Conservation (phyloP, 352 stramenopile genomes). For the Pythium sp. region DNA sequence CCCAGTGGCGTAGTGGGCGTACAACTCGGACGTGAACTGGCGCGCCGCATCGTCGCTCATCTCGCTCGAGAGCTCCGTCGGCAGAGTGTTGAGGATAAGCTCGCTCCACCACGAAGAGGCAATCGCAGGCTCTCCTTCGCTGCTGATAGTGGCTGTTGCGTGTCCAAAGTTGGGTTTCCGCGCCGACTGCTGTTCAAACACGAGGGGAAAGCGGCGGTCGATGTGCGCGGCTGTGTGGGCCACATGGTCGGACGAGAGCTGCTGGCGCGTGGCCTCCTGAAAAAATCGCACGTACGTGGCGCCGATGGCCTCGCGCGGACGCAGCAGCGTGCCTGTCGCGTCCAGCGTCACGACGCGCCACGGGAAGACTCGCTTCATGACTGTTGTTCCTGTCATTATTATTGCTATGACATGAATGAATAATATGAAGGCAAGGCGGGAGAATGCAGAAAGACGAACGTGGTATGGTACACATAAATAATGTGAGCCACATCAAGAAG, state of each 20-base stretch:
- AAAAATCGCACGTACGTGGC: conserved; percentile 53
- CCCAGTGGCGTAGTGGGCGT: conserved; percentile 44
- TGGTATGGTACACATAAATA: too few species aligned
- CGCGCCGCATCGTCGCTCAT: conserved; percentile 18
- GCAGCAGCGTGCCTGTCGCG: conserved; percentile 70
- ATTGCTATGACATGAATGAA: too few species aligned
- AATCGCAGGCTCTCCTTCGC: conserved; percentile 7
- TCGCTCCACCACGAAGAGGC: conserved; percentile 56
- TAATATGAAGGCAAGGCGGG: not conserved
- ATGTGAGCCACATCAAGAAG: too few species aligned
- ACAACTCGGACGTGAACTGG: conserved; percentile 44
- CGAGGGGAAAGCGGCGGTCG: conserved; percentile 32
- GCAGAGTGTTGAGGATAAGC: conserved; percentile 50
- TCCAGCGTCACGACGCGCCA: conserved; percentile 62
- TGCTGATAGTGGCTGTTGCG: not conserved
- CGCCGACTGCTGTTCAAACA: conserved; percentile 32
- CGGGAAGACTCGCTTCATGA: not conserved
- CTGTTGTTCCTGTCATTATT: conserved; percentile 2
- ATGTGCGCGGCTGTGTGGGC: conserved; percentile 22
- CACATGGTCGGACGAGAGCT: conserved; percentile 26
- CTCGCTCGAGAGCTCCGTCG: conserved; percentile 19
- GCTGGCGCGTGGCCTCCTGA: conserved; percentile 23
- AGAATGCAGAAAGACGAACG: too few species aligned
- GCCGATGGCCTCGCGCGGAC: conserved; percentile 38
- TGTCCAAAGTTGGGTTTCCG: conserved; percentile 52